phyloP scores from a whole-genome alignment of 345 rosid genomes.

The Salix caprea region DNA sequence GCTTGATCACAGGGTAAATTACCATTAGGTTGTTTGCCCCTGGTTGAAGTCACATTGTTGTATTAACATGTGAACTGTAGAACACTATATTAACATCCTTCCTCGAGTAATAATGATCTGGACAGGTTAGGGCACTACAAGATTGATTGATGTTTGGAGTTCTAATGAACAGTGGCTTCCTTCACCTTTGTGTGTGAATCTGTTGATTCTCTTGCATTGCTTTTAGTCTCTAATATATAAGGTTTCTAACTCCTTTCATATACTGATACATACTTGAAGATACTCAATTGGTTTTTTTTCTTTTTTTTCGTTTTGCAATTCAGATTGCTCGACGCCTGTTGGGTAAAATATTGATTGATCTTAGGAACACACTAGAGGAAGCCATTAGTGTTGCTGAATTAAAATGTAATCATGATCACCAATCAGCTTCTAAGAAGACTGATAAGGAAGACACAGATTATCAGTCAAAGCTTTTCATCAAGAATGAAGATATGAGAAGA shows the following conservation, averaged over 20 bases:
- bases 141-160: neutral
- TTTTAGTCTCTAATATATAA: neutral
- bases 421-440: constrained; percentile 34
- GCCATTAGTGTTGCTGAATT: constrained; percentile 85
- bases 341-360: constrained; percentile 95
- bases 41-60: neutral
- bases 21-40: neutral
- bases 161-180: neutral
- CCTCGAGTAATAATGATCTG: neutral
- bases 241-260: neutral
- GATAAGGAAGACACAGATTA: constrained; percentile 53
- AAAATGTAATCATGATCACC: constrained; percentile 66
- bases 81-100: neutral
- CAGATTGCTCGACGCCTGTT: constrained; percentile 92
- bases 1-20: neutral
- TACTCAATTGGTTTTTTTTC: neutral
- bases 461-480: constrained; percentile 45
- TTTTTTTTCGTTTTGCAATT: constrained; percentile 2
- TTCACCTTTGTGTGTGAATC: neutral
- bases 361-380: constrained; percentile 96
- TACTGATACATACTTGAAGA: neutral
- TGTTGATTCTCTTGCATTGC: neutral
- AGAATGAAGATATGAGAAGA: constrained; percentile 62
- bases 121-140: neutral
- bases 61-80: neutral